Conservation (phyloP, 2,329 filamentous ascomycete genomes). For the Neofusicoccum cordaticola region DNA sequence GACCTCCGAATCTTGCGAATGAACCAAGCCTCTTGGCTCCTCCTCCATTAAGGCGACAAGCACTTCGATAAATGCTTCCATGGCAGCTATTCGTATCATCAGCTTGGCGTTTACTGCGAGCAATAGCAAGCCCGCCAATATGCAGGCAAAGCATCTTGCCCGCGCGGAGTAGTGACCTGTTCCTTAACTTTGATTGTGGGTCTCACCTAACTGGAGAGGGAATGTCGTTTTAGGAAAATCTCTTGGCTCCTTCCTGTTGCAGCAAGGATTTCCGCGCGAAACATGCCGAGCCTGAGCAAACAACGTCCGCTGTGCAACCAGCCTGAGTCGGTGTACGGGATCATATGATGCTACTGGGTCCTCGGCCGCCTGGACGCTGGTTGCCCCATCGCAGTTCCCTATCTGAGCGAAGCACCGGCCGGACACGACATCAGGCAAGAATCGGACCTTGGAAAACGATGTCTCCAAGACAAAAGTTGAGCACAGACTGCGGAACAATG, state of each 20-base stretch:
- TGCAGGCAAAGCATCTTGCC: neutral
- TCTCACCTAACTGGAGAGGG: constrained; percentile 2
- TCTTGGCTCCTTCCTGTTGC: constrained; percentile 7
- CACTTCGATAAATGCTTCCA: constrained; percentile 1
- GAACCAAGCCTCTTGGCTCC: constrained; percentile 11
- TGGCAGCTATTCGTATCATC: neutral
- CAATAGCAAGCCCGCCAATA: neutral
- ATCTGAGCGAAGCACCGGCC: neutral
- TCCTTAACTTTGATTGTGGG: neutral
- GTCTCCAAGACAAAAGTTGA: neutral
- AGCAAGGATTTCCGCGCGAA: neutral
- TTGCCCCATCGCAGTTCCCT: neutral
- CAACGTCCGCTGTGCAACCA: neutral
- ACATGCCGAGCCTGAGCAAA: neutral
- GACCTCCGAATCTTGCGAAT: neutral
- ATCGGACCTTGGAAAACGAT: neutral
- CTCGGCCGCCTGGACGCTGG: neutral
- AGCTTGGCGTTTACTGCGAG: neutral
- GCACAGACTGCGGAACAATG: neutral
- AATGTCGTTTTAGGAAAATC: neutral
- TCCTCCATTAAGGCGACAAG: constrained; percentile 7
- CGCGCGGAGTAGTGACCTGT: neutral
- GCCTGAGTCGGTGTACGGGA: neutral
- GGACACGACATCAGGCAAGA: neutral
- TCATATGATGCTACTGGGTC: neutral